Conservation (phyloP, 345 rosid genomes). For the Durio zibethinus region DNA sequence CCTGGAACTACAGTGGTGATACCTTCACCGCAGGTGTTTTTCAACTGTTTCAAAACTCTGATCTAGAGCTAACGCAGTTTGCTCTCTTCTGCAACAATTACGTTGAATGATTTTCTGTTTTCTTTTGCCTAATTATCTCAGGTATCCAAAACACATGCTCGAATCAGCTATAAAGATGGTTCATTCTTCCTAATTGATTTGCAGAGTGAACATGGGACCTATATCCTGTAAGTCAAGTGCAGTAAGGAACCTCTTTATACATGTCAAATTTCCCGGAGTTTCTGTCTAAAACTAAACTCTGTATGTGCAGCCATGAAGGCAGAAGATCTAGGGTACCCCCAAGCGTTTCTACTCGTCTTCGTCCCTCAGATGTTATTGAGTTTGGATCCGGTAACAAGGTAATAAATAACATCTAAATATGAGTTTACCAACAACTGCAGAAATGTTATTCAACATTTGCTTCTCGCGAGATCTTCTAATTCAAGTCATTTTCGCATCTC, state of each 20-base stretch:
- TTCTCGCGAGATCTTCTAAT: no score
- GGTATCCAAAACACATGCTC: slow-evolving; percentile 79
- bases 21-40: slow-evolving; percentile 55
- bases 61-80: not conserved
- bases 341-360: slow-evolving; percentile 51
- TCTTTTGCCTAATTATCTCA: slow-evolving; percentile 17
- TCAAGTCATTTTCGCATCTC: no score
- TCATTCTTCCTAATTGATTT: slow-evolving; percentile 69
- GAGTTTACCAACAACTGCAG: not conserved
- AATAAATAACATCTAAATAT: not conserved
- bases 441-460: not conserved
- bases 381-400: slow-evolving; percentile 77
- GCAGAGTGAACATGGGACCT: slow-evolving; percentile 73
- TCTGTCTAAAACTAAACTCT: slow-evolving; percentile 4
- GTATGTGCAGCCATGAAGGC: slow-evolving; percentile 57
- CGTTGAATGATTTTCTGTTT: not conserved
- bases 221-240: slow-evolving; percentile 58
- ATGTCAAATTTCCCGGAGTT: not conserved
- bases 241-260: not conserved
- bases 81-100: not conserved
- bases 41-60: not conserved
- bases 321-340: slow-evolving; percentile 48
- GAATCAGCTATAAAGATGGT: slow-evolving; percentile 66
- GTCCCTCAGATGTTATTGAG: slow-evolving; percentile 55
- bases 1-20: slow-evolving; percentile 56